Base-by-base conservation (phyloP, 441 rosid species). In the Adansonia grandidieri region DNA sequence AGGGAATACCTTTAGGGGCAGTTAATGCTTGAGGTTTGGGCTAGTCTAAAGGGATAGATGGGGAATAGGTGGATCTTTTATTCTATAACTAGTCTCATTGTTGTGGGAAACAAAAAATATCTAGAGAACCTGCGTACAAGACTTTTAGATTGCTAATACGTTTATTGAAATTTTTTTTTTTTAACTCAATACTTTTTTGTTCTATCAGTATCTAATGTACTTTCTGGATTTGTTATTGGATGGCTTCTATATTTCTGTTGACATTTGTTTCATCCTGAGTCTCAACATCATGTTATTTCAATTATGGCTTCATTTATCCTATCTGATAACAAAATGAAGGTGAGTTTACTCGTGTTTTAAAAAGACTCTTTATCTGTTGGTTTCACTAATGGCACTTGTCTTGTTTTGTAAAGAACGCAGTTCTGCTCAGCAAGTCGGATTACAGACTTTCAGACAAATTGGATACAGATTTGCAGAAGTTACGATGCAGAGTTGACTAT, bases 401-500 rank as follows among this genome's bases (percentile, higher is more conserved):
- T 65, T 76, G n/a, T 54, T 32, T 10, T 54, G 40, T 68, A 20
- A 66, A 76, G 71, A 89, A 94, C 94, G 98, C 92, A 54, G 90
- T 97, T 87, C 97, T 93, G 77, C 86, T 97, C 56, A 82, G 85
- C 71, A 97, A 95, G 85, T 97, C 93, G 85, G 99, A 97, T 82
- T 97, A 95, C 80, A 89, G 99, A 80, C 97, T 97, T 3, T 87
- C 98, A 71, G 95, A 97, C 84, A 92, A 82, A 87, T 83, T 95
- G 89, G 88, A 87, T 80, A 85, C 89, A 53, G 93, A 95, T 61
- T 79, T 97, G 73, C 99, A 97, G 79, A 94, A 92, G 85, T 78
- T 97, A 83, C 89, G 99, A 81, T 97, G 99, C 75, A 89, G 98
- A 85, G 99, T 92, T 69, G 95, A 97, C 73, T 95, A 91, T 77